Evolutionary conservation across 1,284 basidiomycete genomes (phyloP).

Genomic region (Ceratobasidium sp.): DNA sequence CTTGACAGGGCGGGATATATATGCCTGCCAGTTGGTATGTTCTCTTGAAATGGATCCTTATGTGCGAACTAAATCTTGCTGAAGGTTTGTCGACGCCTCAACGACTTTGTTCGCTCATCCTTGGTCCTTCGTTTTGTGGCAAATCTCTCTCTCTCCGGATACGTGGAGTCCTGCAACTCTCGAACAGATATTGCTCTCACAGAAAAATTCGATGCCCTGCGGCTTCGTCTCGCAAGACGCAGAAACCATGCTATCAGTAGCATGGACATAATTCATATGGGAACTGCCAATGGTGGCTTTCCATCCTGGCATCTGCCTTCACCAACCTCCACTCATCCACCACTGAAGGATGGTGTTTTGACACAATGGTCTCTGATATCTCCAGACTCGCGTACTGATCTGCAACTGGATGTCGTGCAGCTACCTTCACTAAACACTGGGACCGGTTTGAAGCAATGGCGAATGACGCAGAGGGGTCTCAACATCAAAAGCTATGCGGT

Average conservation of each 20-base stretch:
- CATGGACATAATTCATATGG: background rate
- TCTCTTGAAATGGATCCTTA: background rate
- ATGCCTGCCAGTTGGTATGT: constrained; percentile 4
- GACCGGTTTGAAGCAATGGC: constrained; percentile 3
- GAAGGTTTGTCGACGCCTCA: constrained; percentile 6
- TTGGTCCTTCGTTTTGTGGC: background rate
- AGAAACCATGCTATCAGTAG: background rate
- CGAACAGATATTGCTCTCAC: background rate
- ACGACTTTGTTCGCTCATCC: background rate
- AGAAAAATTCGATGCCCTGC: background rate
- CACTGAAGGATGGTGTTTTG: background rate
- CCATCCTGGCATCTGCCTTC: background rate
- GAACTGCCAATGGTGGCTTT: background rate
- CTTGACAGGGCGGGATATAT: background rate
- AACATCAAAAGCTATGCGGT: background rate
- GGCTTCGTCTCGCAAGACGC: background rate
- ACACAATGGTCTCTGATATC: background rate
- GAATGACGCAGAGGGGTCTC: background rate
- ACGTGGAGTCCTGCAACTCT: background rate
- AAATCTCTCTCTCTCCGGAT: background rate
- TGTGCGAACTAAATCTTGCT: background rate
- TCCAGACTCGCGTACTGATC: too few relatives aligned
- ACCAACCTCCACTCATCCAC: background rate
- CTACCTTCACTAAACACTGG: constrained; percentile 18
- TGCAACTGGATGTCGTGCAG: constrained; percentile 12